Evolutionary conservation across 192 early-diverging fungal species (phyloP).

Genomic region (Entophlyctis luteolus): DNA sequence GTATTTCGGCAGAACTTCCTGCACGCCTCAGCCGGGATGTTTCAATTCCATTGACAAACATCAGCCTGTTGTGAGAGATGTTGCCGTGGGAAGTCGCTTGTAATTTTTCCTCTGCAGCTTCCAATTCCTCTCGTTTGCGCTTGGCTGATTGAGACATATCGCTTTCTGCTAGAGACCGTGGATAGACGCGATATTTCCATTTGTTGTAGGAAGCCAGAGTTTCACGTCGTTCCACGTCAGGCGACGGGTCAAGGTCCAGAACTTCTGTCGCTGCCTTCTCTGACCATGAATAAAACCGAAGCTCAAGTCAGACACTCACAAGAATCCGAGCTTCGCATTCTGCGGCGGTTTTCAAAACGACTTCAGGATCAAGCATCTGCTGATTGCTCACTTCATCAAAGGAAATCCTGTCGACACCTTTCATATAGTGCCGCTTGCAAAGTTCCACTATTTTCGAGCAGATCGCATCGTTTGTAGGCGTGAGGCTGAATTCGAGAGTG

Average conservation of each 20-base stretch:
- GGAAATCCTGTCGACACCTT: neutral
- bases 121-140: neutral
- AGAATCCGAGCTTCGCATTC: slow-evolving; percentile 21
- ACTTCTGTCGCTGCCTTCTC: slow-evolving; percentile 7
- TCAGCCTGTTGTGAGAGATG: neutral
- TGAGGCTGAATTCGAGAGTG: slow-evolving; percentile 7
- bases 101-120: neutral
- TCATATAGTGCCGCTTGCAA: neutral
- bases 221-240: neutral
- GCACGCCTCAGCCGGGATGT: neutral
- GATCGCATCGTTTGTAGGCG: neutral
- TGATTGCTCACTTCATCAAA: neutral
- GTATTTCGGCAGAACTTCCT: neutral
- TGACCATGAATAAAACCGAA: neutral
- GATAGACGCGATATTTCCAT: neutral
- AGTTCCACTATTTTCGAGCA: neutral
- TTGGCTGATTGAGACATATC: neutral
- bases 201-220: slow-evolving; percentile 1
- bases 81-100: neutral
- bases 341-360: neutral
- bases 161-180: neutral
- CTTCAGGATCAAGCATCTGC: neutral
- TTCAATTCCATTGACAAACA: neutral
- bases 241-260: slow-evolving; percentile 10
- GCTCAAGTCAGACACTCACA: neutral